Percentiles rank a stretch among this genome's conserved stretches.
phyloP scores from a whole-genome alignment of 1,284 basidiomycete species.

The Trichosporon asahii region DNA sequence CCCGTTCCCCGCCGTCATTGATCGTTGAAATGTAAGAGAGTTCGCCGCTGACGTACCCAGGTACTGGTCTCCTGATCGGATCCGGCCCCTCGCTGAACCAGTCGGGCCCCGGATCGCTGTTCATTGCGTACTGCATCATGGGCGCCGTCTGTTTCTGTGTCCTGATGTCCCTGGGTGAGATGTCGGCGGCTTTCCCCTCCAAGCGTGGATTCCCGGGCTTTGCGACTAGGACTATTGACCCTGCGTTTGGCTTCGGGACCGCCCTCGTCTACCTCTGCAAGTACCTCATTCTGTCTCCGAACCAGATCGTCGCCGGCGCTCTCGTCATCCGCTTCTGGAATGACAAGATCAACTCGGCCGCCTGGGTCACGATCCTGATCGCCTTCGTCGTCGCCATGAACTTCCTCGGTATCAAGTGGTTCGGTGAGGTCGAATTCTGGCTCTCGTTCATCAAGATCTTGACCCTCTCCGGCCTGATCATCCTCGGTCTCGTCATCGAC shows the following conservation, averaged over 20 bases:
- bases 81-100: conserved; percentile 52
- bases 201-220: conserved; percentile 48
- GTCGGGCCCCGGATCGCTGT: conserved; percentile 53
- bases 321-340: conserved; percentile 49
- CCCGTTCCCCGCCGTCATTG: background rate
- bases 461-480: conserved; percentile 60
- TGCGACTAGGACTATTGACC: conserved; percentile 41
- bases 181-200: conserved; percentile 44
- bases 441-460: conserved; percentile 58
- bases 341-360: conserved; percentile 38
- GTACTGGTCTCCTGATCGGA: conserved; percentile 72
- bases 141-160: conserved; percentile 41
- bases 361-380: conserved; percentile 51
- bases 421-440: conserved; percentile 66
- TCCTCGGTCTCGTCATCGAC: conserved; percentile 61
- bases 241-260: conserved; percentile 40
- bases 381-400: conserved; percentile 54
- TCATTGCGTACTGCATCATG: conserved; percentile 53
- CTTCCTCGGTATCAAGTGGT: conserved; percentile 67
- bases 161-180: conserved; percentile 49
- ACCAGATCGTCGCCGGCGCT: conserved; percentile 51
- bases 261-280: conserved; percentile 50
- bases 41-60: conserved; percentile 15
- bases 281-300: conserved; percentile 58
- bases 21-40: background rate